Evolutionary conservation across 129 eudicot genomes (phyloP).

Genomic region (Arctium lappa): DNA sequence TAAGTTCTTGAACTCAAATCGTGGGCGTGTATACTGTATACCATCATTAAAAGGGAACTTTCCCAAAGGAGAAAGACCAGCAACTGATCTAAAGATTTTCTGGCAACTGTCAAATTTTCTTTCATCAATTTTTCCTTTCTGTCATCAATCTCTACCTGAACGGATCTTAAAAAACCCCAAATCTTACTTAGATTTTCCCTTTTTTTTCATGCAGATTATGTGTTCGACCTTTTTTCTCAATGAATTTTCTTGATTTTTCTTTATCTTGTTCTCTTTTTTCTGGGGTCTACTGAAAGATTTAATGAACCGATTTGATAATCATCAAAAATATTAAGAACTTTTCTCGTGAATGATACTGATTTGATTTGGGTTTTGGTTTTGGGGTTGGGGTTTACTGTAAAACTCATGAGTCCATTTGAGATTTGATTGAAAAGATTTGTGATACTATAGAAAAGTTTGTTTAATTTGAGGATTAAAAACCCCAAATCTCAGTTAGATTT

Average conservation of each 20-base stretch:
- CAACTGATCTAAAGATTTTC: conserved; percentile 17
- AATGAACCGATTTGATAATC: conserved; percentile 1
- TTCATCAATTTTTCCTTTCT: conserved; percentile 29
- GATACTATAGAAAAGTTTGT: background rate
- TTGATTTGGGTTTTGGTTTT: conserved; percentile 3
- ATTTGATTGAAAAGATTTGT: conserved; percentile 20
- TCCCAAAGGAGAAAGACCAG: conserved; percentile 47
- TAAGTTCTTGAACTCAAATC: conserved; percentile 23
- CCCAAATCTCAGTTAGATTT: conserved; percentile 9
- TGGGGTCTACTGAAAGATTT: conserved; percentile 3
- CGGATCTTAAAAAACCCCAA: conserved; percentile 11
- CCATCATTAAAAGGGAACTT: conserved; percentile 39
- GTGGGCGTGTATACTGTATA: conserved; percentile 1
- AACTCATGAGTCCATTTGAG: conserved; percentile 12
- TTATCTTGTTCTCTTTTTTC: background rate
- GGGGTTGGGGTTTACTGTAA: conserved; percentile 8
- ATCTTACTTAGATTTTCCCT: conserved; percentile 5
- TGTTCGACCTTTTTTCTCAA: conserved; percentile 24
- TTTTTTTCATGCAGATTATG: conserved; percentile 11
- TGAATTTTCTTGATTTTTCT: conserved; percentile 3
- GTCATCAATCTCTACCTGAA: conserved; percentile 14
- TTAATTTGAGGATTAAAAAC: background rate
- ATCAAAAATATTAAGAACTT: background rate
- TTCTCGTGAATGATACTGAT: background rate
- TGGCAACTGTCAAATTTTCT: conserved; percentile 23